phyloP scores from a whole-genome alignment of 2,329 filamentous ascomycete species.

The Sclerotiophoma versabilis region DNA sequence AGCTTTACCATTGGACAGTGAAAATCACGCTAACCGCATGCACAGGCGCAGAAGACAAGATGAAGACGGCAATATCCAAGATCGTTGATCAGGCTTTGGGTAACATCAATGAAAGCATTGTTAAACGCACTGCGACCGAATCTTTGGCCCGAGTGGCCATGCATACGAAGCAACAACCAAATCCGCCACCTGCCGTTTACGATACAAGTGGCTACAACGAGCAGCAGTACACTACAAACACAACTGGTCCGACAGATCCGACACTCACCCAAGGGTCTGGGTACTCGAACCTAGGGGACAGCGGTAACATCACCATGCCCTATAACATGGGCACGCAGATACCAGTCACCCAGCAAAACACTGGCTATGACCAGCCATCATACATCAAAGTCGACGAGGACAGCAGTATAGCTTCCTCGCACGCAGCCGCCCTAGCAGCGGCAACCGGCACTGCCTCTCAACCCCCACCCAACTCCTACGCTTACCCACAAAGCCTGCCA shows the following conservation, averaged over 20 bases:
- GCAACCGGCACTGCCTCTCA: slow-evolving; percentile 32
- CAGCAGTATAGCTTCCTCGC: slow-evolving; percentile 36
- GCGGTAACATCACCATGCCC: slow-evolving; percentile 23
- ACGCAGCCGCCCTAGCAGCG: slow-evolving; percentile 40
- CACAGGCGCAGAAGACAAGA: slow-evolving; percentile 56
- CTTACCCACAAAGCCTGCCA: slow-evolving; percentile 30
- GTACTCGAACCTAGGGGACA: slow-evolving; percentile 29
- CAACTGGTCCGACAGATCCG: slow-evolving; percentile 29
- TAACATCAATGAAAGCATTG: slow-evolving; percentile 56
- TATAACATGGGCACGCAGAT: slow-evolving; percentile 37
- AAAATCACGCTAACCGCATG: not conserved
- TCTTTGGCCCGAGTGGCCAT: slow-evolving; percentile 50
- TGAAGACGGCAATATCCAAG: slow-evolving; percentile 57
- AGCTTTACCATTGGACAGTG: slow-evolving; percentile 26
- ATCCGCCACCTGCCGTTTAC: slow-evolving; percentile 27
- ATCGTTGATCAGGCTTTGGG: slow-evolving; percentile 59
- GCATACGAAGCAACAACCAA: slow-evolving; percentile 36
- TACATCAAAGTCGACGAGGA: slow-evolving; percentile 38
- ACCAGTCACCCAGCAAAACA: slow-evolving; percentile 31
- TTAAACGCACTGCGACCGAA: slow-evolving; percentile 54
- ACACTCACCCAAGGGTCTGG: slow-evolving; percentile 27
- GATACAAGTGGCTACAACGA: slow-evolving; percentile 31
- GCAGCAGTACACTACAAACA: slow-evolving; percentile 32
- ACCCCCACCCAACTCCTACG: slow-evolving; percentile 31
- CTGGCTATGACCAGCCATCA: slow-evolving; percentile 36